Percentiles rank a stretch among this genome's conserved stretches.
Conservation (phyloP, 129 eudicot genomes). For the Kitagawia praeruptora region DNA sequence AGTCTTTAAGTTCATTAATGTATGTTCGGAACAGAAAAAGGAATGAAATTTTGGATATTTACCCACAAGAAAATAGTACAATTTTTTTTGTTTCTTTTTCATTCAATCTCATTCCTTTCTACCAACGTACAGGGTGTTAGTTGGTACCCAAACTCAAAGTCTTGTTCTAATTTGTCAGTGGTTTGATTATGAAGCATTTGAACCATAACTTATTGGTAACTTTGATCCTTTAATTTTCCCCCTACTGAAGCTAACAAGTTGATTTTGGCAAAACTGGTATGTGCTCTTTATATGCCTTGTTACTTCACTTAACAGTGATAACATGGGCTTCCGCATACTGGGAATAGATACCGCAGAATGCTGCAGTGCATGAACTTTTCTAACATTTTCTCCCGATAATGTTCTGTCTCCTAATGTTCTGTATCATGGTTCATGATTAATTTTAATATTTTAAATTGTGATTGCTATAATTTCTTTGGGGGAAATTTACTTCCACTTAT, state of each 20-base stretch:
- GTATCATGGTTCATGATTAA: neutral
- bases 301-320: neutral
- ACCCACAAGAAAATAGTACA: neutral
- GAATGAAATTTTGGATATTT: neutral
- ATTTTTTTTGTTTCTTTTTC: too few species aligned
- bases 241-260: neutral
- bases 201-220: neutral
- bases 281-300: neutral
- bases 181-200: neutral
- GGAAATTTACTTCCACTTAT: neutral
- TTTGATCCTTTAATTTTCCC: neutral
- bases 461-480: neutral
- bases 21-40: too few species aligned
- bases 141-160: neutral
- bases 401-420: neutral
- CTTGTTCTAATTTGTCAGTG: neutral
- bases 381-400: neutral
- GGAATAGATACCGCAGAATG: neutral
- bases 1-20: neutral
- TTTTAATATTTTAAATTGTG: neutral
- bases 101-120: too few species aligned
- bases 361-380: neutral
- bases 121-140: neutral
- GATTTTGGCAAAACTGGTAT: neutral
- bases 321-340: neutral